Base-by-base conservation (phyloP, 768 basidiomycete genomes). In the Psilocybe cyanescens region DNA sequence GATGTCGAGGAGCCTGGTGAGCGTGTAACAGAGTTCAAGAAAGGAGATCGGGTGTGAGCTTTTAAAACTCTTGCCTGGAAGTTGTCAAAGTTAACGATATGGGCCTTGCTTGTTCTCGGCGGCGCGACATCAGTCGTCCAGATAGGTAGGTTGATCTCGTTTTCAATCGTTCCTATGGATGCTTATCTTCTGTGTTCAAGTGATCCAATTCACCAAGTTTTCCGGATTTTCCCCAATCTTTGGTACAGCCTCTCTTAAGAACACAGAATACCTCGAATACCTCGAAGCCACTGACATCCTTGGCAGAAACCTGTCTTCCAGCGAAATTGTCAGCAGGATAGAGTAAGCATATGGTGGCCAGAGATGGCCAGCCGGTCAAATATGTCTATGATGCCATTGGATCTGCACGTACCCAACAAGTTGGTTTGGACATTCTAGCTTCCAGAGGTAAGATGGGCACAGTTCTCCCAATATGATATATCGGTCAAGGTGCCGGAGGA, bases 21-120 rank as follows among this genome's bases (percentile, higher is more conserved):
- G 57, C 81, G 79, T 1, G 85, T 88, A 6, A 75, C 72, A 12
- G 71, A 73, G 35, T 81, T 85, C 67, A 74, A 80, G 60, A 75
- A 75, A 31, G 86, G 85, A 1, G 84, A 87, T 68, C 74, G 78
- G 68, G 82, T 87, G 83, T 84, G 71, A 66, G 81, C 67, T 0
- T 54, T 35, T 35, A 19, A 19, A 19, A 19, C 19, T 19, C 19
- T 19, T 19, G 19, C 19, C 19, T 19, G 19, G 19, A 19, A 19
- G 19, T 19, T 19, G 1, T 1, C 19, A 19, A 19, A 19, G 1
- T 19, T 19, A 19, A 19, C 19, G 1, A 19, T 19, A 19, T 19
- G 19, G 1, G 19, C 19, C 19, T 19, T 19, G 19, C 19, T 19
- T 19, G 19, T 19, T 19, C 19, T 19, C 19, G 19, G 19, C 35